Base-by-base conservation (phyloP, 2,329 filamentous ascomycete species). In the Penicillium sp. region DNA sequence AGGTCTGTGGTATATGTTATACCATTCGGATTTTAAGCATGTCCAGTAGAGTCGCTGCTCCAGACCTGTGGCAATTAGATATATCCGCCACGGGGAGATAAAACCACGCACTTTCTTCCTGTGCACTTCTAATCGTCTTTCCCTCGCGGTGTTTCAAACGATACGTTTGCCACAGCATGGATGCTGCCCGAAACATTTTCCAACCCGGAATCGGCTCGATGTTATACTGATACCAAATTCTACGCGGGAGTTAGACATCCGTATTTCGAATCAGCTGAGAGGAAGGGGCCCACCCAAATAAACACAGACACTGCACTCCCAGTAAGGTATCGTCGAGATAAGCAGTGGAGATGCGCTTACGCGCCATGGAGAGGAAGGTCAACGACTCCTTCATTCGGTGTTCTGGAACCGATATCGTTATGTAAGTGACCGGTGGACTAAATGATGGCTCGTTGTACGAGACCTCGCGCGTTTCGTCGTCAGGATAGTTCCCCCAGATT, bases 211-310 rank as follows among this genome's bases (percentile, higher is more conserved):
- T 67, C 5, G 66, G 66, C 43, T 68, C 66, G 27, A 68, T 60
- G 27, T 68, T 68, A 45, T 67, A 68, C 39, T 68, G 66, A 59
- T 68, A 68, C 66, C 66, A 68, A 33, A 68, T 66, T 27, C 66
- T 67, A 49, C 7, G 19, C 6, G 15, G 4, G 19, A n/a, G 29
- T 62, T 39, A 60, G 43, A 45, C 12, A 45, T 17, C 38, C 6
- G 15, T 33, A 25, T 49, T 10, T 33, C 27, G 15, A 15, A 7
- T 33, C 3, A 9, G 36, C 23, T 7, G 13, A 29, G 23, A 13
- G 21, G 19, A 13, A 38, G 21, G 12, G 38, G 23, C 59, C 53
- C 23, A 66, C 66, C 66, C 66, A 31, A 68, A 67, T 51, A 68
- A 51, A 58, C 66, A 68, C 9, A 68, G 52, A 57, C 66, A 68